Evolutionary conservation across 345 rosid species (phyloP), one percentile per base, ranked within the genome.

Genomic region (Camelina hispida): DNA sequence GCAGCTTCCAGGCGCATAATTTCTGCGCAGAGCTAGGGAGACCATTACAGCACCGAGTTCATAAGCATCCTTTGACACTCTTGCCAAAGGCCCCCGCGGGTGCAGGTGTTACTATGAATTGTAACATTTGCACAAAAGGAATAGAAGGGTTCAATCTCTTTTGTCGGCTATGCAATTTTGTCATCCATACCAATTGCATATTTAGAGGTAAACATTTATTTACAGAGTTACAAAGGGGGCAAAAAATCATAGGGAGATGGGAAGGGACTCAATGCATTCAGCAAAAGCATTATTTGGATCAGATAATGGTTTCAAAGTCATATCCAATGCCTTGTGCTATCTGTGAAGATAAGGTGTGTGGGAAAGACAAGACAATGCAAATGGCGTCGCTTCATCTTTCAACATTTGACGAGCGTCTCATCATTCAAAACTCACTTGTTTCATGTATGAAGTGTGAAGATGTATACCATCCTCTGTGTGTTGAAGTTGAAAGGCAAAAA

Each of bases 131-230:
- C 50, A 46, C 9, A 46, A 0, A 46, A 0, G 51, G 16, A n/a
- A 46, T 46, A n/a, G 0, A 46, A 46, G 51, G 51, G 51, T 46
- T 46, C 51, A 15, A 46, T 15, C 51, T 46, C 51, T 46, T 46
- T n/a, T 46, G 51, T 46, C 18, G 51, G 0, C 18, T 46, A 46
- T 46, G 51, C 51, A 46, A 7, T 46, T 46, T 46, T 1, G 3
- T 46, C 51, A 46, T 46, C 51, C 51, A 46, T 46, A 46, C 51
- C 51, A 46, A 46, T 2, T 46, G 51, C 51, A 46, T 46, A 46
- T 46, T 6, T n/a, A 46, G 50, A 15, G 50, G 50, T 46, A 46
- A 46, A 2, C 50, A 46, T 15, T 2, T 15, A 46, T 46, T 46
- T 46, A 46, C 50, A 15, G 50, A 46, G 50, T 15, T 9, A 15